Percentiles rank a stretch among this genome's conserved stretches.
These are phyloP conservation scores for Myxozyma kluyveri DNA, from an alignment of 805 yeast genomes.

Conservation along the genomic window DNA sequence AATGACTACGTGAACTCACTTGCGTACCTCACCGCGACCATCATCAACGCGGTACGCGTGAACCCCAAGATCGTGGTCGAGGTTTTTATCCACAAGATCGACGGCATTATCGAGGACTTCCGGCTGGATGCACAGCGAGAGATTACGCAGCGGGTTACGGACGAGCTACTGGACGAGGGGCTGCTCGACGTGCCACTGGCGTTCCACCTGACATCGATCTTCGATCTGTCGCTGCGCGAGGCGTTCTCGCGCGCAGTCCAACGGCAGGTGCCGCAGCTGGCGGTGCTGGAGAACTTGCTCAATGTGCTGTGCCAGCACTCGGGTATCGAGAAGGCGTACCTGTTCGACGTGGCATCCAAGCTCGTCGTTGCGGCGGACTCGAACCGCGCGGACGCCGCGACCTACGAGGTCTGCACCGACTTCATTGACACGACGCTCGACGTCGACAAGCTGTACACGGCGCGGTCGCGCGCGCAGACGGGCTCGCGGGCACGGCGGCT, in stretches of 20 bases:
- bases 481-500: constrained; percentile 11
- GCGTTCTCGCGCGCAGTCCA: constrained; percentile 93
- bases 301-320: constrained; percentile 86
- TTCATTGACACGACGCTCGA: constrained; percentile 93
- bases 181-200: constrained; percentile 87
- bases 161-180: constrained; percentile 84
- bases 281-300: constrained; percentile 80
- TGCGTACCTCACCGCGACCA: constrained; percentile 81
- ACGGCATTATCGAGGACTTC: constrained; percentile 91
- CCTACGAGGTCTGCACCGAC: constrained; percentile 95
- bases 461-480: constrained; percentile 4
- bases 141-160: constrained; percentile 93
- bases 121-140: constrained; percentile 93
- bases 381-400: constrained; percentile 90
- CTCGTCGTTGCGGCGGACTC: constrained; percentile 96
- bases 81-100: constrained; percentile 91
- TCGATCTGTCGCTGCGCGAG: constrained; percentile 93
- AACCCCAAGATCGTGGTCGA: constrained; percentile 86
- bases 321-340: constrained; percentile 85
- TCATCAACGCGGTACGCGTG: constrained; percentile 79
- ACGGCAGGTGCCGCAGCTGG: constrained; percentile 82
- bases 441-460: constrained; percentile 49
- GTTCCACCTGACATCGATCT: constrained; percentile 87
- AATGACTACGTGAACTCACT: constrained; percentile 92
- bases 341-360: constrained; percentile 88